Evolutionary conservation across 352 stramenopile genomes (phyloP), one percentile per base, ranked within the genome.

Genomic region (Phytophthora pini): DNA sequence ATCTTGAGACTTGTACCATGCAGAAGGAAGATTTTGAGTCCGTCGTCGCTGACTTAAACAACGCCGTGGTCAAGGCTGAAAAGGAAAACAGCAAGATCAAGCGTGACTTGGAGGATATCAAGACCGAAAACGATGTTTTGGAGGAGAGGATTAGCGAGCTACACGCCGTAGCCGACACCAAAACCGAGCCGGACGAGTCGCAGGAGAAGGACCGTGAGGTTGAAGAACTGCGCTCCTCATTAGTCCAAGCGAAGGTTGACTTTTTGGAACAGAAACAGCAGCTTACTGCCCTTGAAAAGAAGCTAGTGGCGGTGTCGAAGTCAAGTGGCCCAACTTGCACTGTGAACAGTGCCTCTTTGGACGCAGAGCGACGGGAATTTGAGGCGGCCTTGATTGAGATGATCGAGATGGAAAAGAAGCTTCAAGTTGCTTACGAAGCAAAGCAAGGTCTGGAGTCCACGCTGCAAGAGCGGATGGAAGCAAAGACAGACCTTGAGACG

Each of bases 351-450:
- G 66, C 63, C 3, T 68, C 76, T 8, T 67, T 80, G 3, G 80
- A 89, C 9, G 61, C 74, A n/a, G 77, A 89, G 39, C 77, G 78
- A 10, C 81, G 83, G 9, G 80, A 89, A 65, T 87, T 86, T 15
- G 77, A 89, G 41, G 64, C 73, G 1, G 78, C 80, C 40, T 61
- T 89, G 57, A 87, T 86, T 38, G 80, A 89, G 45, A 75, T 89
- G 63, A 87, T 89, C 32, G 77, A 84, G 34, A 87, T 89, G 78
- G 80, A 89, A 47, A 73, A 81, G 44, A 89, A 87, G 43, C 74
- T 89, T 12, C 80, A 89, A 51, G 66, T 77, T 4, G 80, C 78
- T 6, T 89, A 89, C 50, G 80, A 87, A 67, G 80, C 74, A 17
- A 81, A 87, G 24, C 79, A 85, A 41, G 71, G 61, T 4, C 65